Evolutionary conservation across 2,329 filamentous ascomycete species (phyloP), one percentile per base, ranked within the genome.

Genomic region (Claviceps sp.): DNA sequence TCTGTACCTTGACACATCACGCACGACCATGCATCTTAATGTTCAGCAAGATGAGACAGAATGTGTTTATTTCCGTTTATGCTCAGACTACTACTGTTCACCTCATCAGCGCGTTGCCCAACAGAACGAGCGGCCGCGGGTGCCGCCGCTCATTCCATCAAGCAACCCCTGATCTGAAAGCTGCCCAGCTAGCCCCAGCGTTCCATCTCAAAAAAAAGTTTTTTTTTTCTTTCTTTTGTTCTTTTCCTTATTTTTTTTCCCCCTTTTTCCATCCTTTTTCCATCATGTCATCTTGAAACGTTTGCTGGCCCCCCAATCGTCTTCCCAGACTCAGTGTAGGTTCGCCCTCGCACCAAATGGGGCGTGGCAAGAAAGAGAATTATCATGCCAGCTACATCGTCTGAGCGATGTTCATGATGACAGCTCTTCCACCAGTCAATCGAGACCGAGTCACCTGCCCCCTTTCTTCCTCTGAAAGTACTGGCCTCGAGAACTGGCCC

Each of bases 181-280:
- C 42, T 51, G 50, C 43, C 51, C 50, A 54, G 50, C 51, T 17
- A 49, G 22, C 46, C 26, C 50, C 43, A 51, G 54, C 36, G 50
- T 56, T 55, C 60, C 56, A 56, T 60, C 60, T 49, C 61, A 51
- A 57, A 58, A 47, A 56, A 60, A 54, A 62, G 57, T 61, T 61
- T 61, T 56, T 57, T 56, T 57, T 58, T 57, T 29, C 9, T n/a
- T n/a, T 9, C 0, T 29, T 29, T 45, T 45, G 8, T 34, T 29
- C 17, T 2, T 34, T 17, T 11, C 14, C 17, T 23, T 23, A 2
- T 23, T 11, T 44, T 44, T 44, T 3, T 44, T 4, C 13, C 6
- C 13, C n/a, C n/a, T n/a, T 23, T 14, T 22, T 26, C 26, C 1
- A 5, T 4, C 11, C 29, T 34, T 34, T 34, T 34, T 34, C 9